phyloP scores from a whole-genome alignment of 331 rosid species.

The Quercus tomentella region DNA sequence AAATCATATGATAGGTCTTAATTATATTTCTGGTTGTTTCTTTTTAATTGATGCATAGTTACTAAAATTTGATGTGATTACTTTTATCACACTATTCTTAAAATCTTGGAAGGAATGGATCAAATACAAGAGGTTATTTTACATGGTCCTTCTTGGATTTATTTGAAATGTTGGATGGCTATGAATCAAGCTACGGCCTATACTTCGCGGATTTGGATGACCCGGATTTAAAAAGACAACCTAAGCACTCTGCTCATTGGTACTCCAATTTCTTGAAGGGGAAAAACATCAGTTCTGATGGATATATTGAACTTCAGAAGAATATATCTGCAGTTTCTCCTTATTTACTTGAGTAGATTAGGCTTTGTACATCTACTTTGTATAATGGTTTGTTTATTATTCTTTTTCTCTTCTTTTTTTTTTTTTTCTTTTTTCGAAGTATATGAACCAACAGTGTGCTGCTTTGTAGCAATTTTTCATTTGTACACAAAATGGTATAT shows the following conservation, averaged over 20 bases:
- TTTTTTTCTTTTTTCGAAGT: too few relatives aligned
- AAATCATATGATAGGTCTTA: too few relatives aligned
- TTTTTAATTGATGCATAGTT: background rate
- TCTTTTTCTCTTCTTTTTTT: background rate
- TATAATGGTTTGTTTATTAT: background rate
- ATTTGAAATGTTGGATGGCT: conserved; percentile 40
- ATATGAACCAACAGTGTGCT: too few relatives aligned
- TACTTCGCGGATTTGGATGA: conserved; percentile 42
- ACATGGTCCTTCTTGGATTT: conserved; percentile 60
- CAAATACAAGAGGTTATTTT: conserved; percentile 51
- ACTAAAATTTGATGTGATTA: too few relatives aligned
- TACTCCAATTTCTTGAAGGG: conserved; percentile 44
- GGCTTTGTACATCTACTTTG: background rate
- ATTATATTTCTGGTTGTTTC: too few relatives aligned
- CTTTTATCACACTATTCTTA: background rate
- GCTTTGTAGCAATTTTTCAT: too few relatives aligned
- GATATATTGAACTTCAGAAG: conserved; percentile 5
- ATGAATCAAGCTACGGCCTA: conserved; percentile 34
- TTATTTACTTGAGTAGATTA: background rate
- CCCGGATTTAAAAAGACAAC: conserved; percentile 42
- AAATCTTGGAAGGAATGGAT: conserved; percentile 45
- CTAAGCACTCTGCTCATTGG: conserved; percentile 62
- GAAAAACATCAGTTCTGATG: background rate
- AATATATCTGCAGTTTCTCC: background rate
- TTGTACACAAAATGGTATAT: too few relatives aligned